Evolutionary conservation across 345 rosid genomes (phyloP).

Genomic region (Orychophragmus violaceus): DNA sequence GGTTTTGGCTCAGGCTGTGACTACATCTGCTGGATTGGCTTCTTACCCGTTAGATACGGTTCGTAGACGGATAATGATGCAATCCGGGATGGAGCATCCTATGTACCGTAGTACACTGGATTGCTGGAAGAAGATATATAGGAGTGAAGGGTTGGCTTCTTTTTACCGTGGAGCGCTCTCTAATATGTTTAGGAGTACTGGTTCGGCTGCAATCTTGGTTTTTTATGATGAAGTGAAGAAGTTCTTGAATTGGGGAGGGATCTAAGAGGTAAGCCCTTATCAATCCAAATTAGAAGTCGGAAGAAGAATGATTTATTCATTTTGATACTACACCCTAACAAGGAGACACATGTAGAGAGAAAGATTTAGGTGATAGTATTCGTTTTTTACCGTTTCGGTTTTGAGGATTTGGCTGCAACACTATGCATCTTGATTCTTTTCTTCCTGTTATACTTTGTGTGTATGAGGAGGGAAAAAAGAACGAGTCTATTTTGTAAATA

Average conservation of each 20-base stretch:
- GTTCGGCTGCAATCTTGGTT: slow-evolving; percentile 91
- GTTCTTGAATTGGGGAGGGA: slow-evolving; percentile 73
- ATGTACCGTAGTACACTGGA: slow-evolving; percentile 64
- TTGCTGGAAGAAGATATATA: slow-evolving; percentile 79
- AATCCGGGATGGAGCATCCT: slow-evolving; percentile 72
- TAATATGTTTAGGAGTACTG: slow-evolving; percentile 83
- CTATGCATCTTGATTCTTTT: slow-evolving; percentile 26
- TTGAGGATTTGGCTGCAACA: slow-evolving; percentile 19
- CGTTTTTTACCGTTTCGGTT: slow-evolving; percentile 1
- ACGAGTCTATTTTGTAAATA: slow-evolving; percentile 16
- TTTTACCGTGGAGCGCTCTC: slow-evolving; percentile 86
- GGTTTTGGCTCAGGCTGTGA: slow-evolving; percentile 81
- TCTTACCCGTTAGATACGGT: slow-evolving; percentile 91
- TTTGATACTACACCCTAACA: slow-evolving; percentile 21
- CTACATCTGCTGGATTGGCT: slow-evolving; percentile 78
- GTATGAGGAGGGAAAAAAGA: slow-evolving; percentile 3
- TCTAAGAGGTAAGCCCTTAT: slow-evolving; percentile 30
- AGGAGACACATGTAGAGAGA: slow-evolving; percentile 18
- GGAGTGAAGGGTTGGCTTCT: slow-evolving; percentile 64
- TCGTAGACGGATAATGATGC: slow-evolving; percentile 96
- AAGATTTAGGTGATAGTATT: slow-evolving; percentile 22
- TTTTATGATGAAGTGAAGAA: slow-evolving; percentile 82
- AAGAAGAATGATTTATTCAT: slow-evolving; percentile 17
- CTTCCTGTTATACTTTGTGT: slow-evolving; percentile 17
- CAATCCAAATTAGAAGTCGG: slow-evolving; percentile 7